Evolutionary conservation across 805 yeast species (phyloP).

Genomic region (Ogataea angusta): DNA sequence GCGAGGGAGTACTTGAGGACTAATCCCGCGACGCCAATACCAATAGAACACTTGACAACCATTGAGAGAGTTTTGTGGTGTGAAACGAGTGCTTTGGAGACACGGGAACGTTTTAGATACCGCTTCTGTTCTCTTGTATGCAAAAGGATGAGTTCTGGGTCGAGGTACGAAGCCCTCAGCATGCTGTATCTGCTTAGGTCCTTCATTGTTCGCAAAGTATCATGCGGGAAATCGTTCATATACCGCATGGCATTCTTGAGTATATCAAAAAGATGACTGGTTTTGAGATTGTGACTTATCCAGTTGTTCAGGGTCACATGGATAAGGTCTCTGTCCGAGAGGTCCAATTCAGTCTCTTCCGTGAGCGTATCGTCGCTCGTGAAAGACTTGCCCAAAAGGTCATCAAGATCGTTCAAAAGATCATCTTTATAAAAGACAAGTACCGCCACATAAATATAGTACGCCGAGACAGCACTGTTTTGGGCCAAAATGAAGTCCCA

Average conservation of each 20-base stretch:
- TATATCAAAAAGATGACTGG: slow-evolving; percentile 25
- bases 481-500: slow-evolving; percentile 69
- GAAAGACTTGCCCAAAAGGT: slow-evolving; percentile 29
- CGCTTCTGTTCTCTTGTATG: slow-evolving; percentile 14
- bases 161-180: slow-evolving; percentile 14
- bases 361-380: slow-evolving; percentile 25
- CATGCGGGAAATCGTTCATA: slow-evolving; percentile 13
- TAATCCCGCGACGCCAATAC: slow-evolving; percentile 20
- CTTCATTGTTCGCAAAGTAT: not conserved
- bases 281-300: slow-evolving; percentile 26
- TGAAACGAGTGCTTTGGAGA: slow-evolving; percentile 3
- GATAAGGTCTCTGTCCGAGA: slow-evolving; percentile 25
- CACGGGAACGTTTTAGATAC: slow-evolving; percentile 1
- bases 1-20: slow-evolving; percentile 13
- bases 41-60: slow-evolving; percentile 18
- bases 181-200: slow-evolving; percentile 21
- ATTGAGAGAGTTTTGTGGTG: slow-evolving; percentile 17
- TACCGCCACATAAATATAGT: slow-evolving; percentile 62
- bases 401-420: slow-evolving; percentile 36
- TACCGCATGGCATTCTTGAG: slow-evolving; percentile 20
- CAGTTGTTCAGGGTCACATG: slow-evolving; percentile 29
- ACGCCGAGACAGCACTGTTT: slow-evolving; percentile 48
- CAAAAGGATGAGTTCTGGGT: slow-evolving; percentile 11
- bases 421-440: slow-evolving; percentile 43
- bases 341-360: slow-evolving; percentile 19